Evolutionary conservation across 352 stramenopile genomes (phyloP).

Genomic region (Pythium rhizo-oryzae): DNA sequence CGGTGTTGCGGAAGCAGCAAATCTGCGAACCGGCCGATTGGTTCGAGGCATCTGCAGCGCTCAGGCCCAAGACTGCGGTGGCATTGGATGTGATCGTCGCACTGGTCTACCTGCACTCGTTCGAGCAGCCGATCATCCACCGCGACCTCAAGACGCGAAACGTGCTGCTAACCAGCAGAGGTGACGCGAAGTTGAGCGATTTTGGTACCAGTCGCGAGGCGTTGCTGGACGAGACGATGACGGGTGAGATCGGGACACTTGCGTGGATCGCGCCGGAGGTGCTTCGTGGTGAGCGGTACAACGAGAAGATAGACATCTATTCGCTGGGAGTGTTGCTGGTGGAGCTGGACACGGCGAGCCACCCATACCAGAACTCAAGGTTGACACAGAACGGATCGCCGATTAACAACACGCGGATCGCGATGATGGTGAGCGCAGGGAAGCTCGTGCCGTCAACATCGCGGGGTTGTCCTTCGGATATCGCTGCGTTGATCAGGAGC

Average conservation of each 20-base stretch:
- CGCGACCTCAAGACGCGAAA: constrained; percentile 31
- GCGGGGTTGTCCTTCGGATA: constrained; percentile 12
- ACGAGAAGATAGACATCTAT: constrained; percentile 34
- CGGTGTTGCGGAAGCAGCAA: neutral
- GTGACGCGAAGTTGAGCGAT: constrained; percentile 29
- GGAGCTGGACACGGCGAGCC: no score
- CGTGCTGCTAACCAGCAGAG: constrained; percentile 20
- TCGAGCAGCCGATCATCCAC: constrained; percentile 28
- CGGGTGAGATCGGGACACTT: constrained; percentile 28
- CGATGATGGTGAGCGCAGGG: neutral
- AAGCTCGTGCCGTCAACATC: constrained; percentile 22
- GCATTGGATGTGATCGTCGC: constrained; percentile 27
- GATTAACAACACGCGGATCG: no score
- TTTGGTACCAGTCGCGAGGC: constrained; percentile 30
- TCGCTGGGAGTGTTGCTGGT: no score
- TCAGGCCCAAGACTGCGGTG: constrained; percentile 13
- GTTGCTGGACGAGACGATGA: constrained; percentile 31
- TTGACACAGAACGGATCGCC: no score
- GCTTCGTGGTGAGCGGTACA: constrained; percentile 33
- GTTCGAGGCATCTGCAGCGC: neutral
- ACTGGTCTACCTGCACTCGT: constrained; percentile 35
- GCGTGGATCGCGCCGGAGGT: constrained; percentile 37
- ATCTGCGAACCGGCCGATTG: neutral
- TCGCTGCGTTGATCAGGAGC: constrained; percentile 15
- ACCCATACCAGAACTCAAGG: constrained; percentile 8